Conservation (phyloP, 768 basidiomycete species). For the Suillus weaverae region DNA sequence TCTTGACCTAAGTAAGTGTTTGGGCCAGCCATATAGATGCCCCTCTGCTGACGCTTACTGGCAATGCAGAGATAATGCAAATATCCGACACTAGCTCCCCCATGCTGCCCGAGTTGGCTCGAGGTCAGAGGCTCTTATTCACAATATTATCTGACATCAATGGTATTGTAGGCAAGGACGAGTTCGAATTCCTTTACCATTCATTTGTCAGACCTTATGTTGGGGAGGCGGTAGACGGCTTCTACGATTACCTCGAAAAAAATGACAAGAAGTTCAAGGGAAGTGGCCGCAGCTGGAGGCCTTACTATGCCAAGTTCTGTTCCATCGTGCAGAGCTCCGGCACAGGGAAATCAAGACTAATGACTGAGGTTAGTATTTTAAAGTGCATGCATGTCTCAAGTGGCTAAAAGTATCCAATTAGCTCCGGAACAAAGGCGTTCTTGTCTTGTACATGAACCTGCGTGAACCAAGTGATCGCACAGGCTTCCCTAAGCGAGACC, state of each 20-base stretch:
- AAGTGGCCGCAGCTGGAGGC: neutral
- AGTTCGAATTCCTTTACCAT: neutral
- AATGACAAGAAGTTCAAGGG: constrained; percentile 8
- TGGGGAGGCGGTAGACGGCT: constrained; percentile 13
- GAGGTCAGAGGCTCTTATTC: neutral
- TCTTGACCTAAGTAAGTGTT: neutral
- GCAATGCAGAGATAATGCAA: neutral
- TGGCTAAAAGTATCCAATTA: neutral
- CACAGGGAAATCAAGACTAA: constrained; percentile 21
- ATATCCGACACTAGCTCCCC: neutral
- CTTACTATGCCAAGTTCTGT: constrained; percentile 14
- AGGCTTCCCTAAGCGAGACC: constrained; percentile 17
- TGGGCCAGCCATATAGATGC: neutral
- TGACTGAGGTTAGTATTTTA: constrained; percentile 6
- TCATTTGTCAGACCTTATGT: constrained; percentile 6
- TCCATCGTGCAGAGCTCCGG: constrained; percentile 21
- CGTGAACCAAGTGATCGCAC: neutral
- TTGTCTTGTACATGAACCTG: constrained; percentile 21
- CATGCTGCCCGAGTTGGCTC: too few species aligned
- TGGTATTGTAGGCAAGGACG: neutral
- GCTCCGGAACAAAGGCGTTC: constrained; percentile 13
- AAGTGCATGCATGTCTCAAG: neutral
- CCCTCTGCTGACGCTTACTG: neutral
- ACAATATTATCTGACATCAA: neutral
- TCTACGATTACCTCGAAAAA: constrained; percentile 18